Conservation (phyloP, 495 filamentous ascomycete species). For the Hamigera avellanea region DNA sequence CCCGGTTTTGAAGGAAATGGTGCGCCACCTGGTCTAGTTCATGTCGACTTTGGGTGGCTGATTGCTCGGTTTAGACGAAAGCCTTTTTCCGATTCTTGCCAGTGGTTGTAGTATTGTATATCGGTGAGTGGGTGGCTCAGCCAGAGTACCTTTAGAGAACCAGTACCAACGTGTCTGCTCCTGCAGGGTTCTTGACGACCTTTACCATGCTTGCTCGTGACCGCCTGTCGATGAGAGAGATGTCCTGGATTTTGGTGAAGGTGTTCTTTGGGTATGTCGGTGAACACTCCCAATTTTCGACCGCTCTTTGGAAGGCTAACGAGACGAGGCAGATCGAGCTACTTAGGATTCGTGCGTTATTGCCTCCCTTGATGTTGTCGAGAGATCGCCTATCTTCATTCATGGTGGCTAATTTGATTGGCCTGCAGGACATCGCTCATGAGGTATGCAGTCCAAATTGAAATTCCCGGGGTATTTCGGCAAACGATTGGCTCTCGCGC, state of each 20-base stretch:
- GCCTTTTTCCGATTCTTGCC: conserved; percentile 86
- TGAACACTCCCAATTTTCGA: conserved; percentile 16
- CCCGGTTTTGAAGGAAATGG: conserved; percentile 84
- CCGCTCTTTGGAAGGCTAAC: conserved; percentile 23
- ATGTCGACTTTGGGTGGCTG: conserved; percentile 5
- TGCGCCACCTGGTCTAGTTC: conserved; percentile 11
- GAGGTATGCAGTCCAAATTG: conserved; percentile 27
- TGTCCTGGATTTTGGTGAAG: conserved; percentile 80
- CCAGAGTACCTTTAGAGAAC: conserved; percentile 3
- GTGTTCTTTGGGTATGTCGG: conserved; percentile 58
- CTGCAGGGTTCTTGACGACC: conserved; percentile 77
- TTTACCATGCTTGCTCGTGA: conserved; percentile 83
- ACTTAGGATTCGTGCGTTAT: conserved; percentile 65
- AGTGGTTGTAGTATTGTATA: conserved; percentile 73
- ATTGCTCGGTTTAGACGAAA: conserved; percentile 50
- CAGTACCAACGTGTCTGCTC: background rate
- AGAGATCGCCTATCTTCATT: conserved; percentile 11
- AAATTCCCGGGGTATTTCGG: conserved; percentile 19
- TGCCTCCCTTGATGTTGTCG: background rate
- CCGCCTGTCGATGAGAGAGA: conserved; percentile 56
- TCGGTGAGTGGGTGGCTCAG: conserved; percentile 36
- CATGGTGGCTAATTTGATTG: conserved; percentile 37
- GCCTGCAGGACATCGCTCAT: conserved; percentile 37
- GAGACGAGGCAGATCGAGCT: conserved; percentile 45
- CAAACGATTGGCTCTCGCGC: conserved; percentile 32